Evolutionary conservation across 768 basidiomycete species (phyloP).

Genomic region (Epithele typhae): DNA sequence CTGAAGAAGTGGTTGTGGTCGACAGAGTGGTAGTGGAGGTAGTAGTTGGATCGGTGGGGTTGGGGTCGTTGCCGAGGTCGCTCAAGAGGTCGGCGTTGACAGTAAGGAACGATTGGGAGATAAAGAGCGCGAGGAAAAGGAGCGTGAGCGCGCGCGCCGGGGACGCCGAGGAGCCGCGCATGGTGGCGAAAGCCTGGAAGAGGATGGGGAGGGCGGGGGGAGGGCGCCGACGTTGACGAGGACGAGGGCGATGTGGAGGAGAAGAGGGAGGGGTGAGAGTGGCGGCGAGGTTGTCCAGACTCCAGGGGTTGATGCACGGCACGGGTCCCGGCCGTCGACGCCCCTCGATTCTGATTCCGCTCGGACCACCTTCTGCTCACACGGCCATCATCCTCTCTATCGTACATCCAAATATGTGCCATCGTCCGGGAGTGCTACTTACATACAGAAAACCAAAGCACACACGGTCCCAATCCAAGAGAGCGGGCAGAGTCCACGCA

Average conservation of each 20-base stretch:
- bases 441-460: too few relatives aligned
- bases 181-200: slow-evolving; percentile 9
- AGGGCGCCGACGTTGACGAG: slow-evolving; percentile 17
- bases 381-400: too few relatives aligned
- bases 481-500: too few relatives aligned
- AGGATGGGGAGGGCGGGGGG: slow-evolving; percentile 10
- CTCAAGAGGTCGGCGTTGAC: slow-evolving; percentile 9
- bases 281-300: too few relatives aligned
- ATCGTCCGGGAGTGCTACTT: too few relatives aligned
- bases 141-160: slow-evolving; percentile 27
- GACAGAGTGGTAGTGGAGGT: background rate
- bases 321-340: too few relatives aligned
- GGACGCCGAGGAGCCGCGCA: slow-evolving; percentile 24
- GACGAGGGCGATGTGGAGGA: background rate
- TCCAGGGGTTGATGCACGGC: too few relatives aligned
- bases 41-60: background rate
- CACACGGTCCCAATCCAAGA: too few relatives aligned
- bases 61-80: background rate
- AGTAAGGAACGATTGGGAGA: slow-evolving; percentile 24
- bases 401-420: too few relatives aligned
- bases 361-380: too few relatives aligned
- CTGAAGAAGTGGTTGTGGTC: background rate
- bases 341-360: too few relatives aligned
- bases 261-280: background rate
- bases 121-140: slow-evolving; percentile 28